A percentile compares a stretch with the other conserved stretches of the same genome.
These are phyloP conservation scores for Melocanna baccifera DNA, from an alignment of 176 grass and related monocot genomes.

Conservation along the genomic window DNA sequence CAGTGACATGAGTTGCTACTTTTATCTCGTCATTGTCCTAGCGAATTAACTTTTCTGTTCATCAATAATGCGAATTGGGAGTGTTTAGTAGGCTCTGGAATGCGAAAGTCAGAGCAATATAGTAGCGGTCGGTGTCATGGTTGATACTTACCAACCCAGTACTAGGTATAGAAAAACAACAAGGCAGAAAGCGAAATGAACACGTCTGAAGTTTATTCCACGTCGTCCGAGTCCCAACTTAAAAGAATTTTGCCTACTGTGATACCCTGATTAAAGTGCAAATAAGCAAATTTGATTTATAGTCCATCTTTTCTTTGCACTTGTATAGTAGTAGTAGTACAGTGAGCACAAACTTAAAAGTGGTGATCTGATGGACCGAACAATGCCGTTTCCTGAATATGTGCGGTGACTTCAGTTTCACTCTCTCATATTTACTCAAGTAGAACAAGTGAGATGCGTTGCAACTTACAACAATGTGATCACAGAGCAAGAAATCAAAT, in stretches of 20 bases:
- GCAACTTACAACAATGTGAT: not conserved
- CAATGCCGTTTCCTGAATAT: not conserved
- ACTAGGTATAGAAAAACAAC: conserved; percentile 14
- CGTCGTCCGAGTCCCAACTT: not conserved
- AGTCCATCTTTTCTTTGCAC: not conserved
- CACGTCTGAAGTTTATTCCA: not conserved
- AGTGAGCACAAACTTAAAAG: not conserved
- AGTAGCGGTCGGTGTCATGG: conserved; percentile 18
- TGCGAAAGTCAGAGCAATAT: not conserved
- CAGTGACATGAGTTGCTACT: not conserved
- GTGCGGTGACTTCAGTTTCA: not conserved
- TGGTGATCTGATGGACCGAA: not conserved
- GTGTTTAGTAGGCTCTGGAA: conserved; percentile 26
- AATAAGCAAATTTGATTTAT: not conserved
- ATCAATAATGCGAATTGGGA: not conserved
- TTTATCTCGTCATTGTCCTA: not conserved
- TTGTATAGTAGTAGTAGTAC: not conserved
- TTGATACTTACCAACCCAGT: conserved; percentile 38
- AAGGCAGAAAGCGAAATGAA: conserved; percentile 20
- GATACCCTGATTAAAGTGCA: not conserved
- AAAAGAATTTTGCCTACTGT: not conserved
- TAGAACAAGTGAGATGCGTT: not conserved
- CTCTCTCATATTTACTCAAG: not conserved
- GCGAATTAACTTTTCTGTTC: not conserved
- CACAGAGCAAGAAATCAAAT: not conserved